Evolutionary conservation across 1,284 basidiomycete species (phyloP).

Genomic region (Sporisorium scitamineum): DNA sequence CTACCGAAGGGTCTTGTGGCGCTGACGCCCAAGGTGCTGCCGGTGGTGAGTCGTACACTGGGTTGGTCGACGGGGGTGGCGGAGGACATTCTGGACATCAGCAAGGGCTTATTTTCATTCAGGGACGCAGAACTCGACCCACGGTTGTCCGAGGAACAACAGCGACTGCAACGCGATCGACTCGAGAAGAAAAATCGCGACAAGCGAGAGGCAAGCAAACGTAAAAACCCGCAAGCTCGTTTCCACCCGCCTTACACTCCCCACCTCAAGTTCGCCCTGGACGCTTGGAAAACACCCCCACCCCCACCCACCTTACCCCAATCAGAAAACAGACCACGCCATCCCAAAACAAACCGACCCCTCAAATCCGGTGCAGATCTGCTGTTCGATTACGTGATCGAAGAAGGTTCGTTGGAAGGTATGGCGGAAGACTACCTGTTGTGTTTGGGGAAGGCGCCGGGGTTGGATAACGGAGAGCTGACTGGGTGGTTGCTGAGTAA

Average conservation of each 20-base stretch:
- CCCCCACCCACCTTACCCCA: no score
- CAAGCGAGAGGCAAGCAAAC: constrained; percentile 9
- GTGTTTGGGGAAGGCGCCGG: constrained; percentile 28
- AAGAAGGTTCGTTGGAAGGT: constrained; percentile 25
- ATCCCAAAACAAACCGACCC: constrained; percentile 21
- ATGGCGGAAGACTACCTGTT: constrained; percentile 29
- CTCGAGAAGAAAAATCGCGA: constrained; percentile 28
- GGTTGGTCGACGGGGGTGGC: constrained; percentile 20
- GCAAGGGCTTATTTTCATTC: constrained; percentile 20
- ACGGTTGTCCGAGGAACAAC: constrained; percentile 7
- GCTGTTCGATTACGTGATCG: constrained; percentile 27
- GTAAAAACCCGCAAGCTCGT: constrained; percentile 19
- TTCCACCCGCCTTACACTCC: constrained; percentile 34
- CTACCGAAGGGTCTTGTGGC: constrained; percentile 23
- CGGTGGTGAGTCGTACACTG: constrained; percentile 6
- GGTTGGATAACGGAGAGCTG: constrained; percentile 21
- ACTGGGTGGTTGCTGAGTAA: constrained; percentile 4
- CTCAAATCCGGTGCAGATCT: constrained; percentile 24
- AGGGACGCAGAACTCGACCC: constrained; percentile 16
- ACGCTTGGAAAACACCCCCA: constrained; percentile 39
- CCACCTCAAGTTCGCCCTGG: constrained; percentile 19
- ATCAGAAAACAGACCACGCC: not conserved
- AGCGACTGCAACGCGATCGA: constrained; percentile 8
- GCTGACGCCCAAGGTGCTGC: constrained; percentile 16
- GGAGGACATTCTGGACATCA: constrained; percentile 20